phyloP scores from a whole-genome alignment of 2,329 filamentous ascomycete species.

The Xylariaceae sp. region DNA sequence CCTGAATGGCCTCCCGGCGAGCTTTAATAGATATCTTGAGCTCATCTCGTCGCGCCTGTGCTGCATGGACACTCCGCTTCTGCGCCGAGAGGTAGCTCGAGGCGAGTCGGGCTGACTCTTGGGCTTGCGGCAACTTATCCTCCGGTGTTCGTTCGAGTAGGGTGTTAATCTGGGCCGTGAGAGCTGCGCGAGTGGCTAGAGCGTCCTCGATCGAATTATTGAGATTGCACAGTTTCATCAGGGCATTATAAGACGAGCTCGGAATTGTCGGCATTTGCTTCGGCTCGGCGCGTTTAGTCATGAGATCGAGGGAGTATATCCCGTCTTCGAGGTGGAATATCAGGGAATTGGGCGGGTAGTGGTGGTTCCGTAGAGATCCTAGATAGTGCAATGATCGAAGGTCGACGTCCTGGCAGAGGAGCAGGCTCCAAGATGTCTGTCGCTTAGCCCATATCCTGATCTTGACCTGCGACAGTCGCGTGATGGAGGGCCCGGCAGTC shows the following conservation, averaged over 20 bases:
- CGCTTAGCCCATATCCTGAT: conserved; percentile 69
- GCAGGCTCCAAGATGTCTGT: conserved; percentile 50
- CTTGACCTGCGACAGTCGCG: conserved; percentile 58
- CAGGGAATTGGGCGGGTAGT: conserved; percentile 74
- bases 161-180: conserved; percentile 72
- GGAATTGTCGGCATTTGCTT: conserved; percentile 47
- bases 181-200: conserved; percentile 64
- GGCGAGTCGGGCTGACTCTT: conserved; percentile 44
- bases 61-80: conserved; percentile 57
- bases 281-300: conserved; percentile 43
- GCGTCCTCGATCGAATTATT: conserved; percentile 91
- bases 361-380: conserved; percentile 62
- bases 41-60: conserved; percentile 59
- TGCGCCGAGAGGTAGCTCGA: conserved; percentile 56
- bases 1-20: conserved; percentile 61
- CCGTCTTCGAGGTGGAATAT: conserved; percentile 83
- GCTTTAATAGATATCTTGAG: conserved; percentile 60
- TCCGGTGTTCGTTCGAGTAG: conserved; percentile 41
- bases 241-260: conserved; percentile 77
- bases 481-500: conserved; percentile 55
- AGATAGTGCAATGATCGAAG: conserved; percentile 72
- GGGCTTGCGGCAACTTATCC: conserved; percentile 42
- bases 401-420: conserved; percentile 68
- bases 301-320: conserved; percentile 73
- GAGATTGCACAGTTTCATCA: conserved; percentile 83